Conservation (phyloP, 2,329 filamentous ascomycete species). For the Lachnum nothofagi region DNA sequence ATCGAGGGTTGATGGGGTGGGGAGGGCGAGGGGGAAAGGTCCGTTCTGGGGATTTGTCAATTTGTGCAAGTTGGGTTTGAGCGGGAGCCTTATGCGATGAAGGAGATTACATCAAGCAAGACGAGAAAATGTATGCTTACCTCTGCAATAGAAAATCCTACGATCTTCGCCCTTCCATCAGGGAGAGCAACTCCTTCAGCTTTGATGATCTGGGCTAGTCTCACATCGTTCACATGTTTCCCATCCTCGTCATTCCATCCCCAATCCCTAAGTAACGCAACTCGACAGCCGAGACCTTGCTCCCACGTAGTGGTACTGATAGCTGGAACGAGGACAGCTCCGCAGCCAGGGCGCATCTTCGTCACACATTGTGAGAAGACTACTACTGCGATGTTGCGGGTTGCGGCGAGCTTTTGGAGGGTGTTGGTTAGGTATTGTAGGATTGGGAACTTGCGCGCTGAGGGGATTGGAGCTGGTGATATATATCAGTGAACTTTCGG, state of each 20-base stretch:
- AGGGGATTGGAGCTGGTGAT: constrained; percentile 20
- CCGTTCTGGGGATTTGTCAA: constrained; percentile 9
- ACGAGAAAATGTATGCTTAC: constrained; percentile 17
- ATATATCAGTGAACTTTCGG: background rate
- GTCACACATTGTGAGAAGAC: constrained; percentile 76
- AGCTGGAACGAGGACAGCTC: constrained; percentile 67
- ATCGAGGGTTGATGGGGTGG: constrained; percentile 10
- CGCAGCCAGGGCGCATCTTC: constrained; percentile 63
- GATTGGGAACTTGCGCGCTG: constrained; percentile 35
- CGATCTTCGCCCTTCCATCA: constrained; percentile 15
- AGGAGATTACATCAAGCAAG: too few relatives aligned
- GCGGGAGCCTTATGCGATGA: background rate
- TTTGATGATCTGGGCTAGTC: constrained; percentile 62
- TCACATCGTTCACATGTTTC: constrained; percentile 49
- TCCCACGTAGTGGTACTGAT: constrained; percentile 78
- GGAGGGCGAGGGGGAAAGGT: constrained; percentile 9
- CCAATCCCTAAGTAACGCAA: constrained; percentile 79
- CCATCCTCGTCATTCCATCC: constrained; percentile 42
- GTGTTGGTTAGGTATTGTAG: constrained; percentile 62
- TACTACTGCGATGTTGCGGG: constrained; percentile 67
- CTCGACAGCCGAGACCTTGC: constrained; percentile 63
- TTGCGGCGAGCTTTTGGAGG: constrained; percentile 69
- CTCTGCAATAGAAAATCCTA: constrained; percentile 26
- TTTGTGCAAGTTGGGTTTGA: too few relatives aligned
- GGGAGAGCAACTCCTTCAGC: constrained; percentile 44